Evolutionary conservation across 495 filamentous ascomycete species (phyloP), one percentile per base, ranked within the genome.

Genomic region (Mytilinidion resinicola): DNA sequence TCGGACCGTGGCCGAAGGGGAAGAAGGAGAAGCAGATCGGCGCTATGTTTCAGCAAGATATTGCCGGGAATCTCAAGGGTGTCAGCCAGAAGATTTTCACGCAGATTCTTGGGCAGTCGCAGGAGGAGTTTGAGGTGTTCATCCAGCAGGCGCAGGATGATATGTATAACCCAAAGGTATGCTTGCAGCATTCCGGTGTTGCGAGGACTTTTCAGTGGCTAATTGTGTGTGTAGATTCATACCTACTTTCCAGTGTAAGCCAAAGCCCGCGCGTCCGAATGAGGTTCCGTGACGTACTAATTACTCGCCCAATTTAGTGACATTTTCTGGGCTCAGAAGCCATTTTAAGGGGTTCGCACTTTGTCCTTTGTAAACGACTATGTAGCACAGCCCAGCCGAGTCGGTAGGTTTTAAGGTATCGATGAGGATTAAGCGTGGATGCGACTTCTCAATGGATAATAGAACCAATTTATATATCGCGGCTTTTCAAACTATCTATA

Each of bases 1-100:
- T 55, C 9, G 53, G 55, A 20, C 55, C 55, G n/a, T 57, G 55
- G 55, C 37, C 55, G 11, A 49, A 51, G 25, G 55, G 46, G 15
- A 12, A 34, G 1, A 51, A 57, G 30, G 42, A 51, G 10, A 57
- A 57, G 44, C 30, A 20, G 55, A 49, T 57, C 3, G 53, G 53
- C 1, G 8, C 33, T 34, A 15, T 53, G 51, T 15, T 53, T 21
- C 15, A 14, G 15, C 14, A 38, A 15, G 51, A 53, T 21, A 14
- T 53, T 21, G 51, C 12, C 1, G 51, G 25, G 10, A 38, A 38
- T 38, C 12, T 53, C 17, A 41, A 33, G 15, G 37, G 37, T 2
- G 15, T 53, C 21, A 53, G 51, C 33, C 33, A 53, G 33, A 53
- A 41, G 37, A 37, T 53, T 12, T 15, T 53, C 19, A 53, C 21